phyloP scores from a whole-genome alignment of 306 rosid genomes.

The Inga laurina region DNA sequence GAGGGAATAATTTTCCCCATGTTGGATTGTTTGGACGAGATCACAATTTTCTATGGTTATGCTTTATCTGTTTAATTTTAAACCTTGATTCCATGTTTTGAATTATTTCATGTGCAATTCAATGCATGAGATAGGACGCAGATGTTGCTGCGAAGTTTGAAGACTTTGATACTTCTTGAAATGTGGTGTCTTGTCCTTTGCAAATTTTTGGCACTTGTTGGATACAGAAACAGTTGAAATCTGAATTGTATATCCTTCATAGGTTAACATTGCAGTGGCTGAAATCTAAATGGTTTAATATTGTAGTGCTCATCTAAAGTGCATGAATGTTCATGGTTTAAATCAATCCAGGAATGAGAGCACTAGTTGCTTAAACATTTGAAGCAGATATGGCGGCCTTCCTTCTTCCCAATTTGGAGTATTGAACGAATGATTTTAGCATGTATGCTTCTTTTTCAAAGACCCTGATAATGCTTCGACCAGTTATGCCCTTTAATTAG shows the following conservation, averaged over 20 bases:
- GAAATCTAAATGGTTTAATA: neutral
- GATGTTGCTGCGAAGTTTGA: neutral
- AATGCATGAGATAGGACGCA: no score
- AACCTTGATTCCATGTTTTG: neutral
- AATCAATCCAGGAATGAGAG: neutral
- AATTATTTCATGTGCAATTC: neutral
- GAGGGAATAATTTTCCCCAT: neutral
- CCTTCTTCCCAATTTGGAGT: neutral
- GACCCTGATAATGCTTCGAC: neutral
- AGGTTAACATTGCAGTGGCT: neutral
- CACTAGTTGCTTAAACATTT: neutral
- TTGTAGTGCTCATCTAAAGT: neutral
- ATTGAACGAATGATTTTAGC: neutral
- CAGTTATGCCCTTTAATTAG: neutral
- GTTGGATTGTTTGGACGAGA: neutral
- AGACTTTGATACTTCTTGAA: neutral
- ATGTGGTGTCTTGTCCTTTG: neutral
- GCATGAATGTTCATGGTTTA: neutral
- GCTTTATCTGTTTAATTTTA: neutral
- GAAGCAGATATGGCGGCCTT: neutral
- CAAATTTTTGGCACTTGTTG: neutral
- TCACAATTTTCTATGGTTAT: neutral
- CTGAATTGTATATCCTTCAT: neutral
- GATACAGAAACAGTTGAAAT: neutral
- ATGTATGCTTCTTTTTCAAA: no score